Evolutionary conservation across 495 filamentous ascomycete genomes (phyloP), one percentile per base, ranked within the genome.

Genomic region (Neohortaea acidophila): DNA sequence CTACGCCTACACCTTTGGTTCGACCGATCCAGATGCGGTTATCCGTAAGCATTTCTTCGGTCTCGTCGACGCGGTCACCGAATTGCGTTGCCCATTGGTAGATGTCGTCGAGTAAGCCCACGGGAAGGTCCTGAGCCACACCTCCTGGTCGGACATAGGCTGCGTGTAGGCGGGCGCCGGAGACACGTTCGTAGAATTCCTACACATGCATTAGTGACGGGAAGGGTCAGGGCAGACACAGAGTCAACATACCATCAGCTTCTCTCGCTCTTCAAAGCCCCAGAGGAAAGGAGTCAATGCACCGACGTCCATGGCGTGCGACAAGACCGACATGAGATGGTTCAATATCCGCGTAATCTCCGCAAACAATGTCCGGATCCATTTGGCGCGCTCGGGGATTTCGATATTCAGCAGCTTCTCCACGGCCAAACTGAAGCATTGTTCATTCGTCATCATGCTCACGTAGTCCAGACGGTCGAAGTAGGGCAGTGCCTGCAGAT

Each of bases 61-160:
- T 94, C 60, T 99, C 91, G 59, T 99, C 91, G 57, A 99, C 91
- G 51, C 91, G 85, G 68, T 99, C 91, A 52, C 85, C 84, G 54
- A 99, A 99, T 63, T 99, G 91, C 27, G 91, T 99, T 2, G 91
- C 91, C 91, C 91, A 99, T 61, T 94, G 87, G 67, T 96, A 96
- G 59, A 99, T 99, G 62, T 99, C 91, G 56, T 99, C 91, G 14
- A 99, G 75, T 23, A 99, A 77, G 47, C 91, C 91, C 38, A 96
- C 43, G 21, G 91, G 91, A 36, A 99, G 63, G 66, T 99, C 91
- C 61, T 94, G 84, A 50, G 82, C 78, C 19, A 99, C 91, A 65
- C 91, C 91, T 50, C 91, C 91, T 23, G 91, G 91, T 51, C 91
- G 82, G 51, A 99, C 86, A 55, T 99, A 99, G 51, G 91, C 91